Conservation (phyloP, 176 grass and related monocot genomes). For the Hordeum vulgare region DNA sequence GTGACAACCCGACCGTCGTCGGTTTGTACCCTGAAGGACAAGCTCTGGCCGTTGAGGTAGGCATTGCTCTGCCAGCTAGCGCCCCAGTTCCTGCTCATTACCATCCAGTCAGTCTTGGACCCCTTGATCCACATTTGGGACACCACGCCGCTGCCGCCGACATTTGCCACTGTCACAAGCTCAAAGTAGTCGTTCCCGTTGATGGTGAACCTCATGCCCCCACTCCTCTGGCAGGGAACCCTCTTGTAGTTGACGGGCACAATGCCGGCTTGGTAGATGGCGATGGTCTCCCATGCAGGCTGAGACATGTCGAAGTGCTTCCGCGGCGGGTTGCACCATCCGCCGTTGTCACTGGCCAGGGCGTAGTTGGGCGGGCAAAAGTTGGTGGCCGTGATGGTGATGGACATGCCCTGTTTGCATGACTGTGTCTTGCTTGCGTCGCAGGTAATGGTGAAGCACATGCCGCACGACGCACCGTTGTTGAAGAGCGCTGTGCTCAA, state of each 20-base stretch:
- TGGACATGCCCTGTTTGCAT: background rate
- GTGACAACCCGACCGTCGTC: slow-evolving; percentile 9
- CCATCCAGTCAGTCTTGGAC: slow-evolving; percentile 26
- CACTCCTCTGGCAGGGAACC: slow-evolving; percentile 5
- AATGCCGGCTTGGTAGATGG: slow-evolving; percentile 13
- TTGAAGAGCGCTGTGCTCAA: background rate
- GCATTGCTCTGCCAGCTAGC: slow-evolving; percentile 59
- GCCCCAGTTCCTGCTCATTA: slow-evolving; percentile 71
- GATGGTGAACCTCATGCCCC: background rate
- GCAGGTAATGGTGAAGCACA: background rate
- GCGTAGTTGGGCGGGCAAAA: background rate
- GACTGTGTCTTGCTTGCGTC: background rate
- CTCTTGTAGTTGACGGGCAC: slow-evolving; percentile 25
- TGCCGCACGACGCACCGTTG: background rate
- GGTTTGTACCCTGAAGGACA: slow-evolving; percentile 17
- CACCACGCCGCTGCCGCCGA: slow-evolving; percentile 37
- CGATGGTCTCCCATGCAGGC: slow-evolving; percentile 47
- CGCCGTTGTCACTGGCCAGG: slow-evolving; percentile 34
- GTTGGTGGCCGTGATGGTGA: background rate
- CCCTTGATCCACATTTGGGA: slow-evolving; percentile 43
- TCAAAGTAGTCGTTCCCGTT: background rate
- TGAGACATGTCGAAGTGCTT: slow-evolving; percentile 75
- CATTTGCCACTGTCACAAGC: background rate
- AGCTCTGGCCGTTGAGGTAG: slow-evolving; percentile 27
- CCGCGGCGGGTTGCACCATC: slow-evolving; percentile 69